A percentile compares a stretch with the other conserved stretches of the same genome.
These are phyloP conservation scores for Chenopodium quinoa DNA, from an alignment of 148 eudicot genomes.

Conservation along the genomic window DNA sequence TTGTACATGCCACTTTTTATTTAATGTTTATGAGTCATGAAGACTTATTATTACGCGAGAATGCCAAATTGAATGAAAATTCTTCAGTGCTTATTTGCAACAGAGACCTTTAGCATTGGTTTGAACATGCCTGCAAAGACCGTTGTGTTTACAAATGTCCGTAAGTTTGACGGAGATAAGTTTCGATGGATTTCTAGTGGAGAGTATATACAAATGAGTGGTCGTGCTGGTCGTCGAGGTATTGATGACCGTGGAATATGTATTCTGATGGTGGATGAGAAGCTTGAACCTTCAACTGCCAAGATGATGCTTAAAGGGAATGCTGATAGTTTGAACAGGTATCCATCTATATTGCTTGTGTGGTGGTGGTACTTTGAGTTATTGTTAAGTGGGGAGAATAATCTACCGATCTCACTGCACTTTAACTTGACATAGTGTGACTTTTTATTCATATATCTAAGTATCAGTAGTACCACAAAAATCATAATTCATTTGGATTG, in stretches of 20 bases:
- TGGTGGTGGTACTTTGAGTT: not conserved
- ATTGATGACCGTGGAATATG: constrained; percentile 98
- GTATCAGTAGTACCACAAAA: not conserved
- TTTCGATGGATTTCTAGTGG: constrained; percentile 98
- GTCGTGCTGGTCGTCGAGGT: constrained; percentile 99
- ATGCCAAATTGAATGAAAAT: constrained; percentile 29
- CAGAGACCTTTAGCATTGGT: constrained; percentile 99
- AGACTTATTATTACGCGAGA: not conserved
- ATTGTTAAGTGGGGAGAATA: not conserved
- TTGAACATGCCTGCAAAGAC: constrained; percentile 99
- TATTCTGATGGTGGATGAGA: constrained; percentile 98
- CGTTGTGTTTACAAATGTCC: constrained; percentile 95
- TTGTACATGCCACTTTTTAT: not conserved
- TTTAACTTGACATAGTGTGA: not conserved
- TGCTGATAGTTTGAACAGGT: constrained; percentile 98
- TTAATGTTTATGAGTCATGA: not conserved
- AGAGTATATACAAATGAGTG: constrained; percentile 99
- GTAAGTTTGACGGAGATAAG: constrained; percentile 95
- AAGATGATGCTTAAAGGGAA: constrained; percentile 91
- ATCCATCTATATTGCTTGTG: not conserved
- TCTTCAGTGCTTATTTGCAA: constrained; percentile 92
- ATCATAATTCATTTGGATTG: not conserved
- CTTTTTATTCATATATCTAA: not conserved
- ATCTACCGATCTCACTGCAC: not conserved
- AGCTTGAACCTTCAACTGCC: constrained; percentile 96